Percentiles rank a stretch among this genome's conserved stretches.
These are phyloP conservation scores for Agarophyton chilense DNA, from an alignment of 23 red algal species.

Conservation along the genomic window DNA sequence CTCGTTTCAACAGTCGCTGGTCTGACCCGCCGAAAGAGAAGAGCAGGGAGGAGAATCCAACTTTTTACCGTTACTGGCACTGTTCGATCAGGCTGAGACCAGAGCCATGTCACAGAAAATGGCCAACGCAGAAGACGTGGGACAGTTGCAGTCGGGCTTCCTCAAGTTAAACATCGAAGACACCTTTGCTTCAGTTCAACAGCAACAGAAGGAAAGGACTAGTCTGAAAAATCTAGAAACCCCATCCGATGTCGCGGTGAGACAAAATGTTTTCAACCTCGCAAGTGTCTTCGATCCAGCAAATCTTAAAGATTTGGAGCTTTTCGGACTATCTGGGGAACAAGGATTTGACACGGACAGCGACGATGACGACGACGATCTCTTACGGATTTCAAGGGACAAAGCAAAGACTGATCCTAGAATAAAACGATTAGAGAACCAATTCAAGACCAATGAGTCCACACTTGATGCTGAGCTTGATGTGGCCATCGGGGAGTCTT, in stretches of 20 bases:
- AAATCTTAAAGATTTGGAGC: slow-evolving; percentile 54
- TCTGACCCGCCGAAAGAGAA: not conserved
- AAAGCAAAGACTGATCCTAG: slow-evolving; percentile 13
- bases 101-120: not conserved
- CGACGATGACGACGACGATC: slow-evolving; percentile 39
- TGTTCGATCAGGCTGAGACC: not conserved
- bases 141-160: not conserved
- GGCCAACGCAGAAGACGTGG: not conserved
- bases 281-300: slow-evolving; percentile 57
- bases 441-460: not conserved
- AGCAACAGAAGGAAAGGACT: slow-evolving; percentile 34
- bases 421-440: not conserved
- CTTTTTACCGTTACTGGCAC: not conserved
- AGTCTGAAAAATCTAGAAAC: slow-evolving; percentile 30
- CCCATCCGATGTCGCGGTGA: slow-evolving; percentile 21
- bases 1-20: no score
- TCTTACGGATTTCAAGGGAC: not conserved
- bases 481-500: slow-evolving; percentile 27
- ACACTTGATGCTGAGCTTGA: slow-evolving; percentile 56
- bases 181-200: slow-evolving; percentile 9
- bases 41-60: not conserved
- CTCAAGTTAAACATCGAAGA: slow-evolving; percentile 9
- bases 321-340: slow-evolving; percentile 48
- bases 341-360: slow-evolving; percentile 12
- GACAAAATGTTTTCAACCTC: slow-evolving; percentile 48